These are phyloP conservation scores for Diaporthe batatas DNA, from an alignment of 2,329 filamentous ascomycete species.

Conservation along the genomic window DNA sequence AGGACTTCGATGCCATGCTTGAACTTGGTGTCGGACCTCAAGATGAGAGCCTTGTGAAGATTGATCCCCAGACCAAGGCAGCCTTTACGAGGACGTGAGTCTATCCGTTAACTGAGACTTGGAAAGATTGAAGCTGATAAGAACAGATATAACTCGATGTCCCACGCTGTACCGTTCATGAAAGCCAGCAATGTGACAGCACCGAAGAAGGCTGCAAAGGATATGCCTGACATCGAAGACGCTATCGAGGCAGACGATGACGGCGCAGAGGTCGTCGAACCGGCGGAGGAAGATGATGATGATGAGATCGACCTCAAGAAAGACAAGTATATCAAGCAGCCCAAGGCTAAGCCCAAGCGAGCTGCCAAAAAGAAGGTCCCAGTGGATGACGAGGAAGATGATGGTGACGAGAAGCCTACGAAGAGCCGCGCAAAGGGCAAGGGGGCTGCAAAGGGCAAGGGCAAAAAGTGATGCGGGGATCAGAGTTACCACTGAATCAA, in stretches of 20 bases:
- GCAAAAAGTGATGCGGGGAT: conserved; percentile 54
- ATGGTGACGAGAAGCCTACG: conserved; percentile 67
- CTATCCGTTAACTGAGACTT: not conserved
- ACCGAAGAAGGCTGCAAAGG: conserved; percentile 78
- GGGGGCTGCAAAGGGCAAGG: conserved; percentile 60
- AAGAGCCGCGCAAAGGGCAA: conserved; percentile 61
- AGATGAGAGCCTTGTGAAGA: conserved; percentile 78
- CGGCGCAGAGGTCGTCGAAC: conserved; percentile 72
- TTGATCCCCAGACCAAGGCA: conserved; percentile 88
- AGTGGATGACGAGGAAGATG: conserved; percentile 62
- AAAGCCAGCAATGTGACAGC: conserved; percentile 84
- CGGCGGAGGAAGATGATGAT: conserved; percentile 77
- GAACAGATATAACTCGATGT: conserved; percentile 83
- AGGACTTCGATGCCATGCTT: conserved; percentile 93
- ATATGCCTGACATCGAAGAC: conserved; percentile 94
- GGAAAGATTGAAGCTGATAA: conserved; percentile 42
- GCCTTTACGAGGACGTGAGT: conserved; percentile 90
- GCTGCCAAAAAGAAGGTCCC: conserved; percentile 59
- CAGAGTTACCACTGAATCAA: not conserved
- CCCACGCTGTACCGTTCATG: conserved; percentile 95
- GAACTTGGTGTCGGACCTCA: conserved; percentile 92
- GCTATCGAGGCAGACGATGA: conserved; percentile 95
- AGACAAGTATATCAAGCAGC: conserved; percentile 95
- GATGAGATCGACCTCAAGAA: conserved; percentile 88
- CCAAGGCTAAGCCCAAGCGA: conserved; percentile 75